Percentiles rank a stretch among this genome's conserved stretches.
Conservation (phyloP, 2,329 filamentous ascomycete species). For the Dryadomyces quercus-mongolicae region DNA sequence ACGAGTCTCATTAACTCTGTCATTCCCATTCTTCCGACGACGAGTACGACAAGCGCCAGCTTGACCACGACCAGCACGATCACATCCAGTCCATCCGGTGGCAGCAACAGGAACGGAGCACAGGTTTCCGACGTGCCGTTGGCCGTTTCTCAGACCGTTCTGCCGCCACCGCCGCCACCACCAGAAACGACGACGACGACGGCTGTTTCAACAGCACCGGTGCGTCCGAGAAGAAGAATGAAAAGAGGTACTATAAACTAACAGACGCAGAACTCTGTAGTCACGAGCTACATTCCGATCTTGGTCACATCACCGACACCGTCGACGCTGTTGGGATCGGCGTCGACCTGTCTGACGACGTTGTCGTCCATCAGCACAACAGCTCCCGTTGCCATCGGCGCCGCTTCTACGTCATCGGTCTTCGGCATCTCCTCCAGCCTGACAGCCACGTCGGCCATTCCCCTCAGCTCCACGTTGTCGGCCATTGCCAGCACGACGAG, state of each 20-base stretch:
- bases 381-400: not conserved
- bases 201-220: no score
- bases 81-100: not conserved
- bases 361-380: not conserved
- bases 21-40: not conserved
- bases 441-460: not conserved
- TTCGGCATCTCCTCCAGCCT: no score
- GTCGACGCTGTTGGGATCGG: no score
- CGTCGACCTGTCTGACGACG: not conserved
- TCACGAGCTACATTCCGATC: conserved; percentile 9
- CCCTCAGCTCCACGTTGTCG: not conserved
- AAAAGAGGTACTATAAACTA: no score
- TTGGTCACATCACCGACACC: conserved; percentile 3
- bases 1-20: not conserved
- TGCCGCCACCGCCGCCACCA: no score
- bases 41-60: not conserved
- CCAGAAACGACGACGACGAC: no score
- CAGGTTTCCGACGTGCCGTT: no score
- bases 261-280: conserved; percentile 1
- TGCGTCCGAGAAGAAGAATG: no score
- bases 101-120: not conserved
- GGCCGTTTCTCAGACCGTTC: no score
- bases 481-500: no score
- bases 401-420: no score
- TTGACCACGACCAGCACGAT: not conserved